These are phyloP conservation scores for Glycine soja DNA, from an alignment of 306 rosid genomes.

Conservation along the genomic window DNA sequence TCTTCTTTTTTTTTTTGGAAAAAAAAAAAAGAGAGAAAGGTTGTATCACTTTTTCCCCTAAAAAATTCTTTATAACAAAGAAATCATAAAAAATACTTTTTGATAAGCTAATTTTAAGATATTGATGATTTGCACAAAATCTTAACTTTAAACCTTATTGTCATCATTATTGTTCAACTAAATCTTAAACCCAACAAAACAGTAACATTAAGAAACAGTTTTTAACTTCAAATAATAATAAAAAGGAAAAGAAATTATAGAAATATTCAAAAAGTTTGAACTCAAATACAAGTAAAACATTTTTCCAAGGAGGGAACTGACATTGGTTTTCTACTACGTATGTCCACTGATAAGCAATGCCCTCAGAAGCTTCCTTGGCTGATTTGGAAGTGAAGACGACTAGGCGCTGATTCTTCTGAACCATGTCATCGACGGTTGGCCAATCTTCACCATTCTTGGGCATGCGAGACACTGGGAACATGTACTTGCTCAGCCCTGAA, in stretches of 20 bases:
- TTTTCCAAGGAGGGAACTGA: constrained; percentile 49
- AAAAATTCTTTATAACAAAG: neutral
- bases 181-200: too few species aligned
- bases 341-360: constrained; percentile 83
- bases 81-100: neutral
- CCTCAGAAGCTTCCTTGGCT: constrained; percentile 82
- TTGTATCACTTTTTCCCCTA: too few species aligned
- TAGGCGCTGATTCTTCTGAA: constrained; percentile 76
- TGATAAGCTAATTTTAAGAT: too few species aligned
- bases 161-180: too few species aligned
- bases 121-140: too few species aligned
- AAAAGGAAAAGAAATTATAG: too few species aligned
- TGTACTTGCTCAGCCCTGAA: constrained; percentile 67
- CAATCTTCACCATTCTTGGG: constrained; percentile 79
- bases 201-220: too few species aligned
- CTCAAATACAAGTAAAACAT: neutral
- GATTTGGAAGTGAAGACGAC: constrained; percentile 79
- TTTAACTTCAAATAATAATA: too few species aligned
- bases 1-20: too few species aligned
- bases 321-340: constrained; percentile 90
- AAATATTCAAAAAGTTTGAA: too few species aligned
- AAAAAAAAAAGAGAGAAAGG: too few species aligned
- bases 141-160: too few species aligned
- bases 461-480: constrained; percentile 74
- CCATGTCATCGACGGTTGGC: constrained; percentile 93